Evolutionary conservation across 768 basidiomycete species (phyloP), one percentile per base, ranked within the genome.

Genomic region (Rubroboletus satanas): DNA sequence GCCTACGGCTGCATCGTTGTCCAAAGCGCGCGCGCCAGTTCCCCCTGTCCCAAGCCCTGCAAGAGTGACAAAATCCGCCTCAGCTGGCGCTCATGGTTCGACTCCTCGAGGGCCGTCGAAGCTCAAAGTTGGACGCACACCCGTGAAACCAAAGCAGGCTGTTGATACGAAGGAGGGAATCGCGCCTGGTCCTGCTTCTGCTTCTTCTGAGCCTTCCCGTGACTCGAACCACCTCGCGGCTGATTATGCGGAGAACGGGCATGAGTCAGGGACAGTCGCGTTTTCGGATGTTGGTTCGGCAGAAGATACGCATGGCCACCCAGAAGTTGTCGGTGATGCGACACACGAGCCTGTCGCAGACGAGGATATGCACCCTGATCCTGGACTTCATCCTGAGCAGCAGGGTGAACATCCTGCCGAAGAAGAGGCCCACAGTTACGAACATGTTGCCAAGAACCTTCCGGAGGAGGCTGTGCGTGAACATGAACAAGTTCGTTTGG

Each of bases 1-100:
- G 69, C 90, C 89, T n/a, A 91, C 90, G 1, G 88, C 88, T 10
- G 85, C 89, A 28, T 88, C 87, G 2, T 65, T 87, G 54, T 83
- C 83, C 23, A 85, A 82, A 65, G 81, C 80, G 21, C 79, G 84
- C 17, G 58, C 74, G n/a, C 57, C 68, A 4, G 62, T 45, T 8
- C 46, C 62, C 26, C 14, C 57, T 32, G 47, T 28, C 38, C 44
- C 57, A 12, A 64, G 61, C 26, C 62, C 69, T 33, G 52, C 64
- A 5, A 61, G 56, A 41, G 57, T 77, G 11, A 55, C 68, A 10
- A 66, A 73, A 44, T 61, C 73, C 21, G 57, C 68, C 44, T 52
- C 69, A 51, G 21, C 60, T 32, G 73, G 72, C 49, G 57, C 66
- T 49, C 66, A 71, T 39, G 26, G 17, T 10, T 50, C 67, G 7